Base-by-base conservation (phyloP, 495 filamentous ascomycete genomes). In the Penicillium pulvis region DNA sequence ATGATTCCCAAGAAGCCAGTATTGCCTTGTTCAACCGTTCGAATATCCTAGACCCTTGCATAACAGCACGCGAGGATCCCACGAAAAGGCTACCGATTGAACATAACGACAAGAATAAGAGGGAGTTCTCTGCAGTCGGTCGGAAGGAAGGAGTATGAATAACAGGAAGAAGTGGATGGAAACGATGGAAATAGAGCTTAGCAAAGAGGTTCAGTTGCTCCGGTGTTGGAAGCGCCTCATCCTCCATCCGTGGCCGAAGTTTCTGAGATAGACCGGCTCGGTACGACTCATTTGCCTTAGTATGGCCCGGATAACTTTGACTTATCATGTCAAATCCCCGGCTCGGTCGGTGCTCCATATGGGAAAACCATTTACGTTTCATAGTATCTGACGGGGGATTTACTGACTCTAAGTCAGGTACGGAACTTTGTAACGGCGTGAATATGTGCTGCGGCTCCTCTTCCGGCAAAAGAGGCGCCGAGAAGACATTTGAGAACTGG, bases 11-110 rank as follows among this genome's bases (percentile, higher is more conserved):
- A 14, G 72, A 75, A 6, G 71, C 72, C 23, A 73, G 50, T 28
- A 75, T 71, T 1, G 71, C 71, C 50, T 75, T 75, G 48, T 75
- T 71, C 24, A 75, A 48, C 12, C 65, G 58, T 41, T 73, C 69
- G 54, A 75, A 75, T 10, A 75, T 62, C 11, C 64, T 49, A 11
- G 46, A 50, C 0, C 71, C 71, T 42, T 73, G 71, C 4, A 56
- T 58, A 2, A 64, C 60, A 10, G 71, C 72, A 44, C 53, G 51
- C 0, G 62, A 53, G 0, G 69, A 73, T 2, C 71, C 72, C 1
- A 68, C 61, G 31, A 75, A 69, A 2, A 75, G 59, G 57, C 71
- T 75, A 1, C 72, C 72, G 12, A 75, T 61, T 4, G 72, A 73
- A 39, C 67, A 71, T 6, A 75, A 69, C 0, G 72, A 73, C 16